phyloP scores from a whole-genome alignment of 2,329 filamentous ascomycete species.

The Talaromyces atroroseus region DNA sequence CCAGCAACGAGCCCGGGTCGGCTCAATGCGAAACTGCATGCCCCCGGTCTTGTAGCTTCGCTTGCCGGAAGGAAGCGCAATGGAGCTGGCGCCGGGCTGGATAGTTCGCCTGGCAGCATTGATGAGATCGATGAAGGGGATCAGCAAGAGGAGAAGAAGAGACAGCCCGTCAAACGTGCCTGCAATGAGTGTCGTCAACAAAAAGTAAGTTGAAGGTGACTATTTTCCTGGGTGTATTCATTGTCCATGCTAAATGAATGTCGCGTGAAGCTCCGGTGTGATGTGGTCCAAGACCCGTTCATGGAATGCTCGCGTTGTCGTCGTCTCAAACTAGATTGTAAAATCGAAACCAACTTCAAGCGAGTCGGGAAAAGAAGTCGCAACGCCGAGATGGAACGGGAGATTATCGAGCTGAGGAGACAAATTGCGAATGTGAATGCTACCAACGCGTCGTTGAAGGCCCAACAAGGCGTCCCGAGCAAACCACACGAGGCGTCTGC shows the following conservation, averaged over 20 bases:
- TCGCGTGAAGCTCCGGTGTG: constrained; percentile 54
- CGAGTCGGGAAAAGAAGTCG: constrained; percentile 61
- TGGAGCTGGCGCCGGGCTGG: constrained; percentile 38
- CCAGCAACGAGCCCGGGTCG: constrained; percentile 27
- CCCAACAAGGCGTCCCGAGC: constrained; percentile 11
- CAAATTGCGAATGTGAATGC: constrained; percentile 37
- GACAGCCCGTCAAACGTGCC: constrained; percentile 53
- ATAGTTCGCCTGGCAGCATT: constrained; percentile 44
- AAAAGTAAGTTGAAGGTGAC: constrained; percentile 46
- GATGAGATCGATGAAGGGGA: constrained; percentile 38
- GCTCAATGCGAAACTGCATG: neutral
- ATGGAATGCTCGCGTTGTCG: constrained; percentile 57
- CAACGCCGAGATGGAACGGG: constrained; percentile 59
- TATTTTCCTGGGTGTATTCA: neutral
- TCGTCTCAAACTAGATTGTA: constrained; percentile 58
- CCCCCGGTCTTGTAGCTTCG: constrained; percentile 16
- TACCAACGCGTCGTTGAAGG: constrained; percentile 18
- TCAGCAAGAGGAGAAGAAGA: constrained; percentile 38
- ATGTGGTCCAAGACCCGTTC: constrained; percentile 61
- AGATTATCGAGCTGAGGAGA: constrained; percentile 48
- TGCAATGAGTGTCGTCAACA: constrained; percentile 67
- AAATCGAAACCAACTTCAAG: constrained; percentile 65
- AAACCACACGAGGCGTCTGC: constrained; percentile 31
- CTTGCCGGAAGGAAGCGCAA: constrained; percentile 38
- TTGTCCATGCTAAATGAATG: constrained; percentile 5